Percentiles rank a stretch among this genome's conserved stretches.
Conservation (phyloP, 768 basidiomycete species). For the Kwoniella dendrophila region DNA sequence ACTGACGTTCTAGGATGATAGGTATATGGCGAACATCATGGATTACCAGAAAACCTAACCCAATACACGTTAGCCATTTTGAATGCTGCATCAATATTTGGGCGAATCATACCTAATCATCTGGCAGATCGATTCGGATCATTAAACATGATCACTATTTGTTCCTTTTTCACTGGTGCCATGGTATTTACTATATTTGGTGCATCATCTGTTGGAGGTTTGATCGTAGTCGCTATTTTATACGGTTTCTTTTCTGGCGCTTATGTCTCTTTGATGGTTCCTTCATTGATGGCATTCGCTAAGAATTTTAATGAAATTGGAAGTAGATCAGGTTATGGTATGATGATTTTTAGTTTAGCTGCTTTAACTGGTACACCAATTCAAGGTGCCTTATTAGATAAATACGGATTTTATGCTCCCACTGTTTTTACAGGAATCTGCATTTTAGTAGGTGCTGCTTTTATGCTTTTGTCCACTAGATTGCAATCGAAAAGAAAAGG, state of each 20-base stretch:
- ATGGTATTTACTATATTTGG: slow-evolving; percentile 40
- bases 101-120: slow-evolving; percentile 35
- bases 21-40: slow-evolving; percentile 30
- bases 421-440: slow-evolving; percentile 30
- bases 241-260: slow-evolving; percentile 52
- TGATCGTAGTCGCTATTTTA: slow-evolving; percentile 42
- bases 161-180: slow-evolving; percentile 31
- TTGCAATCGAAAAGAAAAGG: slow-evolving; percentile 23
- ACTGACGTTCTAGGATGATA: background rate
- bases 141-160: slow-evolving; percentile 30
- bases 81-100: slow-evolving; percentile 41
- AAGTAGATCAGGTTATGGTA: slow-evolving; percentile 40
- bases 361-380: slow-evolving; percentile 51
- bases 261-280: slow-evolving; percentile 42
- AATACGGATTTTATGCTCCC: slow-evolving; percentile 37
- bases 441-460: slow-evolving; percentile 19
- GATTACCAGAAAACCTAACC: slow-evolving; percentile 24
- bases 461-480: slow-evolving; percentile 5
- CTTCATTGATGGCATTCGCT: slow-evolving; percentile 42
- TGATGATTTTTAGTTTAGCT: slow-evolving; percentile 39
- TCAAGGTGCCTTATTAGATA: slow-evolving; percentile 47
- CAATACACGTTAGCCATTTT: slow-evolving; percentile 38
- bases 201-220: slow-evolving; percentile 33
- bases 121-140: slow-evolving; percentile 36
- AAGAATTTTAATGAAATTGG: slow-evolving; percentile 44